Evolutionary conservation across 1,139 yeast genomes (phyloP).

Genomic region (Hanseniaspora gamundiae): DNA sequence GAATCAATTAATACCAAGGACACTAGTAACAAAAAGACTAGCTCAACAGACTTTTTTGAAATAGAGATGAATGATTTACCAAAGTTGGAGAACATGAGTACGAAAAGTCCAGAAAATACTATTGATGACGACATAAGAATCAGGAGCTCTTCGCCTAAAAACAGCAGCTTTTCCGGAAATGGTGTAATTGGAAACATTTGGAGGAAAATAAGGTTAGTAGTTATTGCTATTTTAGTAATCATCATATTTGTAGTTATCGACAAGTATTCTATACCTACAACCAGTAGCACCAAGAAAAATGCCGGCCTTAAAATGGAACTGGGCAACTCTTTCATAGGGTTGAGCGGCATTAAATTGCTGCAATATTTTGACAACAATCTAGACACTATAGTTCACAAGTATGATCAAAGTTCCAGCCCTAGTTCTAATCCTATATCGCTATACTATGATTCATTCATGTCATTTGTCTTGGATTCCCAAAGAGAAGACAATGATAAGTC

Average conservation of each 20-base stretch:
- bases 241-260: background rate
- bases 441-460: slow-evolving; percentile 5
- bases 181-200: no score
- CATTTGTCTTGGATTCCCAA: background rate
- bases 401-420: background rate
- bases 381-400: background rate
- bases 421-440: background rate
- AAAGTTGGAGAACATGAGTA: no score
- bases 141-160: background rate
- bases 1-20: no score
- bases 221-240: background rate
- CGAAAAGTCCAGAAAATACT: background rate
- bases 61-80: no score
- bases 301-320: background rate
- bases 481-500: background rate
- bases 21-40: no score
- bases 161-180: background rate
- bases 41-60: no score
- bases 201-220: background rate
- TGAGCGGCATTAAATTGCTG: slow-evolving; percentile 4
- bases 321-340: background rate
- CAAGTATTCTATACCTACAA: background rate
- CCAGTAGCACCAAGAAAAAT: background rate
- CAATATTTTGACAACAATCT: slow-evolving; percentile 4
- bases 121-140: background rate